Conservation (phyloP, 2,329 filamentous ascomycete species). For the Cercospora nicotianae region DNA sequence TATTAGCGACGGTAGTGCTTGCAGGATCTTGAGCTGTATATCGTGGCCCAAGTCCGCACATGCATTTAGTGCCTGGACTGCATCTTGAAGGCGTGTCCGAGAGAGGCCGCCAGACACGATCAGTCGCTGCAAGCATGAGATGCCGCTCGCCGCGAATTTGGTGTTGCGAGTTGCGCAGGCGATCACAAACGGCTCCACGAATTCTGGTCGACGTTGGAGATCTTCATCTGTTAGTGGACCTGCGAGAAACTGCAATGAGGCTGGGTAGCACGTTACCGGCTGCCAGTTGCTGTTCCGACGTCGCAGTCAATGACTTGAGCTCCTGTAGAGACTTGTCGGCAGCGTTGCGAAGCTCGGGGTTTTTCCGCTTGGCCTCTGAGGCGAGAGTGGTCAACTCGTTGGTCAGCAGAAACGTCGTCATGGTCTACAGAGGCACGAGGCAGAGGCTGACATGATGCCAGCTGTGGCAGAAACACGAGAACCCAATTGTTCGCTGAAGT, state of each 20-base stretch:
- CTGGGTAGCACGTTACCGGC: conserved; percentile 54
- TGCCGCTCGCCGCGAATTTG: conserved; percentile 81
- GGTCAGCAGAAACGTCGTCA: conserved; percentile 36
- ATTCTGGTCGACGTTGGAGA: conserved; percentile 75
- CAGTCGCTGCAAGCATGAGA: conserved; percentile 74
- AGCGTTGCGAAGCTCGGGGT: conserved; percentile 84
- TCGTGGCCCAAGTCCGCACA: conserved; percentile 73
- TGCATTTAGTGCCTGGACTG: conserved; percentile 83
- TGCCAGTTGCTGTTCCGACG: conserved; percentile 73
- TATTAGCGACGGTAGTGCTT: conserved; percentile 82
- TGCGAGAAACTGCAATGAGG: not conserved
- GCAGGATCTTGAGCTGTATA: conserved; percentile 92
- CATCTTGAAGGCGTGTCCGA: conserved; percentile 74
- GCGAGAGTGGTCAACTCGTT: conserved; percentile 36
- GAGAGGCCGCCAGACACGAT: conserved; percentile 77
- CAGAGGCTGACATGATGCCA: not conserved
- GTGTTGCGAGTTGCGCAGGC: conserved; percentile 87
- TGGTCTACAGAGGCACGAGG: conserved; percentile 13
- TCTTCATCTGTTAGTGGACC: conserved; percentile 57
- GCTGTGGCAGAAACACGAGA: not conserved
- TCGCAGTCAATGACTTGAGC: conserved; percentile 71
- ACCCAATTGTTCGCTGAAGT: not conserved
- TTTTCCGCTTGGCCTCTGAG: conserved; percentile 85
- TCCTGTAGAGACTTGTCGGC: conserved; percentile 93
- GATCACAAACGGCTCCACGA: conserved; percentile 90